Conservation (phyloP, 106 monocot genomes). For the Allium fistulosum region DNA sequence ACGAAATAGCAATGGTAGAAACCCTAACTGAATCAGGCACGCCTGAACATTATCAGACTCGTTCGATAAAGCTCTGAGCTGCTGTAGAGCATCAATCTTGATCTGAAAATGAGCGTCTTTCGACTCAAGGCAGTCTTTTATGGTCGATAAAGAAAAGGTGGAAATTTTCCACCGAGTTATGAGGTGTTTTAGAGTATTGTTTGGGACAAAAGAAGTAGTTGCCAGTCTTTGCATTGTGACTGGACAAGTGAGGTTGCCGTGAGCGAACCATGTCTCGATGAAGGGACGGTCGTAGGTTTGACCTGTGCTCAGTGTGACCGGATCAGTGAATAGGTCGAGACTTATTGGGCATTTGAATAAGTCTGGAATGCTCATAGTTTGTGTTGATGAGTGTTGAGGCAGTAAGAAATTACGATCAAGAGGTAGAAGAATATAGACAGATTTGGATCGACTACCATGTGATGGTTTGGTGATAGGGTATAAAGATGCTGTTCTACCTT, state of each 20-base stretch:
- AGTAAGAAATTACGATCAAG: not conserved
- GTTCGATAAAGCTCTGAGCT: not conserved
- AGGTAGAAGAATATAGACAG: not conserved
- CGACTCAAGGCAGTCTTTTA: not conserved
- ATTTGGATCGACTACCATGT: not conserved
- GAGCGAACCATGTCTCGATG: slow-evolving; percentile 14
- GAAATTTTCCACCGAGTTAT: not conserved
- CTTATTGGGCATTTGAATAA: slow-evolving; percentile 13
- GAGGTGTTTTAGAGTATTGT: slow-evolving; percentile 9
- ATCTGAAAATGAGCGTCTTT: not conserved
- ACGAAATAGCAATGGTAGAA: slow-evolving; percentile 1
- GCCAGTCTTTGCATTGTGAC: slow-evolving; percentile 14
- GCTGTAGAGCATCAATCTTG: slow-evolving; percentile 2
- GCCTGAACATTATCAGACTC: slow-evolving; percentile 1
- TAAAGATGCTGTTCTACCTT: not conserved
- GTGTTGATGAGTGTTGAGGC: no score
- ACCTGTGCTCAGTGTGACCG: slow-evolving; percentile 15
- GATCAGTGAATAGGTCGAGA: slow-evolving; percentile 15
- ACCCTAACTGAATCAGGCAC: slow-evolving; percentile 2
- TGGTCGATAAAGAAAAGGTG: not conserved
- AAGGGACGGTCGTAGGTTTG: slow-evolving; percentile 7
- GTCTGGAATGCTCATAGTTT: slow-evolving; percentile 7
- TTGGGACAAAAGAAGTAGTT: slow-evolving; percentile 7
- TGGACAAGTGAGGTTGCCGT: slow-evolving; percentile 15
- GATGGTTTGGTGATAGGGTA: not conserved